These are phyloP conservation scores for Croton setiger DNA, from an alignment of 441 rosid species.

Conservation along the genomic window DNA sequence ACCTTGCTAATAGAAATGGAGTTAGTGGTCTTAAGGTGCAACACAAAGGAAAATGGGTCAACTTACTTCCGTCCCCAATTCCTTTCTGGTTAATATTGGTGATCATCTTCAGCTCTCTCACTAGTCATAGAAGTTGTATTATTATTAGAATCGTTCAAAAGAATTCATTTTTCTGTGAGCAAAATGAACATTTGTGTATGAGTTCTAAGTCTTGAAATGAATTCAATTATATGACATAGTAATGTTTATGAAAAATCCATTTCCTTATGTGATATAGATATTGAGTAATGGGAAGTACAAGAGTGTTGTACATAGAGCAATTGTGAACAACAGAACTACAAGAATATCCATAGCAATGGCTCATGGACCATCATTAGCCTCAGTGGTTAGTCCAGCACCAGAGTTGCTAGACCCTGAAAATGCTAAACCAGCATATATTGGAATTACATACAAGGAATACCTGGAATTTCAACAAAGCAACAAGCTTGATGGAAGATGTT, in stretches of 20 bases:
- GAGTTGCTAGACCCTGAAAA: constrained; percentile 25
- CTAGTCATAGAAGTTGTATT: too few relatives aligned
- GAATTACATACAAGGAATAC: constrained; percentile 38
- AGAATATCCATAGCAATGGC: constrained; percentile 39
- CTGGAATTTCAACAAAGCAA: constrained; percentile 40
- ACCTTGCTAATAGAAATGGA: constrained; percentile 37
- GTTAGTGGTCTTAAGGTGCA: constrained; percentile 38
- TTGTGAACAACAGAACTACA: constrained; percentile 33
- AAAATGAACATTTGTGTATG: too few relatives aligned
- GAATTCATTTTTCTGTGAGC: too few relatives aligned
- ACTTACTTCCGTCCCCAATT: constrained; percentile 27
- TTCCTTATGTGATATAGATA: constrained; percentile 19
- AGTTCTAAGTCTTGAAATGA: too few relatives aligned
- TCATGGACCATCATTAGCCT: constrained; percentile 43
- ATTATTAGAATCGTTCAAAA: too few relatives aligned
- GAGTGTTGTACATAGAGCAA: constrained; percentile 45
- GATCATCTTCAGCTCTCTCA: constrained; percentile 37
- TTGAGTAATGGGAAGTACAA: constrained; percentile 52
- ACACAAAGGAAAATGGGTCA: constrained; percentile 37
- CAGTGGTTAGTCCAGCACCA: constrained; percentile 34
- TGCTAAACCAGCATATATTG: constrained; percentile 27
- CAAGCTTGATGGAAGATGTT: constrained; percentile 33
- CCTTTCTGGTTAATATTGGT: constrained; percentile 41
- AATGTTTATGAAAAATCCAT: too few relatives aligned
- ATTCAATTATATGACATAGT: too few relatives aligned